Evolutionary conservation across 2,329 filamentous ascomycete species (phyloP), one percentile per base, ranked within the genome.

Genomic region (Kalmusia sp.): DNA sequence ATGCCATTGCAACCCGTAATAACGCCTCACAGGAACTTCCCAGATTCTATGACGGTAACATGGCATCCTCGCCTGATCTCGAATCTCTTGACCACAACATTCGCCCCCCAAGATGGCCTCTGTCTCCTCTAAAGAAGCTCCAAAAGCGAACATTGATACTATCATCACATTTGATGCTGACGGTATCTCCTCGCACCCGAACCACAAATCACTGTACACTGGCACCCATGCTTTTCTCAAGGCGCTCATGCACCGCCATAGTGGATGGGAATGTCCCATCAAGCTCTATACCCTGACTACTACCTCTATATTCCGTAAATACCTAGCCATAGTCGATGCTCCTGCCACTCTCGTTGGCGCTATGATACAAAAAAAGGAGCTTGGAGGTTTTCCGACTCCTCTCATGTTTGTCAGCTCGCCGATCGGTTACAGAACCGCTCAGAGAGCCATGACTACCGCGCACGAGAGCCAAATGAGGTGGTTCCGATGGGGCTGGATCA

Each of bases 391-490:
- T 41, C 82, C 83, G 1, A 76, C 77, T 28, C 77, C 82, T 1
- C 74, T 96, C 47, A 71, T 96, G 30, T 92, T 89, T 67, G 80
- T 93, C 55, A 96, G 84, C 74, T 83, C 84, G 7, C 80, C 92
- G 14, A 70, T 76, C 4, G 81, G 82, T 50, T 85, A 88, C 59
- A 80, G 87, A 58, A 84, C 82, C 25, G 93, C 91, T 6, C 89
- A 93, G 78, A 82, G 79, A 49, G 93, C 95, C 27, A 99, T 99
- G 95, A 92, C 90, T 1, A 82, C 84, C 49, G 93, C 91, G 24
- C 95, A 99, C 79, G 82, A 87, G 77, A 97, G 92, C 74, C 95
- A 99, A 82, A 99, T 99, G 95, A 86, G 91, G 31, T 99, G 95
- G 95, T 99, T 98, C 71, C 86, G 95, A 6, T 98, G 92, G 84